phyloP scores from a whole-genome alignment of 2,329 filamentous ascomycete species.

The Calonectria hawksworthii region DNA sequence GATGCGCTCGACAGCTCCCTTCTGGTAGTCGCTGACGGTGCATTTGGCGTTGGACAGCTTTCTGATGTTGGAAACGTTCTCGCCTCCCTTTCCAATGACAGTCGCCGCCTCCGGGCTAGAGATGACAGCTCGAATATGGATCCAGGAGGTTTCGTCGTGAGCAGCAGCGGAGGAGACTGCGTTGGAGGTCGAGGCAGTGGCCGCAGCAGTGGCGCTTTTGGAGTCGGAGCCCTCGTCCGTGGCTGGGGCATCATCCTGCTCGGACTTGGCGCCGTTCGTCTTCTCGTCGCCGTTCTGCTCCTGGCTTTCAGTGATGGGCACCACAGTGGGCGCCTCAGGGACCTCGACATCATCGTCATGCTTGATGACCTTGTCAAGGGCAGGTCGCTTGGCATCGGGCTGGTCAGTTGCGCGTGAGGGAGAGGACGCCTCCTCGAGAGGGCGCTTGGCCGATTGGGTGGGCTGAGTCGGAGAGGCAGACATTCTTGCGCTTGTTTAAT shows the following conservation, averaged over 20 bases:
- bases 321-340: constrained; percentile 49
- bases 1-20: constrained; percentile 97
- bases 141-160: constrained; percentile 95
- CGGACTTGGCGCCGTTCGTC: constrained; percentile 63
- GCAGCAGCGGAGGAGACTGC: constrained; percentile 64
- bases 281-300: constrained; percentile 66
- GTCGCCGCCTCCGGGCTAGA: constrained; percentile 97
- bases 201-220: constrained; percentile 55
- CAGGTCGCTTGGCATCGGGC: constrained; percentile 96
- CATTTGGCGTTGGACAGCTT: constrained; percentile 97
- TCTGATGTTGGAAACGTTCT: constrained; percentile 98
- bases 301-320: constrained; percentile 53
- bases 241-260: constrained; percentile 43
- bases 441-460: constrained; percentile 86
- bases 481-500: constrained; percentile 68
- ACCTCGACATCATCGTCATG: constrained; percentile 70
- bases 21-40: constrained; percentile 98
- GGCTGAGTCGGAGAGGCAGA: constrained; percentile 78
- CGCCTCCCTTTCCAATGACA: constrained; percentile 97
- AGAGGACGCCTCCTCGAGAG: constrained; percentile 96
- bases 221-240: constrained; percentile 53
- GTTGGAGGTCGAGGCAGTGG: constrained; percentile 52
- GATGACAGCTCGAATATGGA: constrained; percentile 96
- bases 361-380: constrained; percentile 91
- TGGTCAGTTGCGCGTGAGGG: constrained; percentile 92